Conservation (phyloP, 106 monocot species). For the Hemerocallis citrina region DNA sequence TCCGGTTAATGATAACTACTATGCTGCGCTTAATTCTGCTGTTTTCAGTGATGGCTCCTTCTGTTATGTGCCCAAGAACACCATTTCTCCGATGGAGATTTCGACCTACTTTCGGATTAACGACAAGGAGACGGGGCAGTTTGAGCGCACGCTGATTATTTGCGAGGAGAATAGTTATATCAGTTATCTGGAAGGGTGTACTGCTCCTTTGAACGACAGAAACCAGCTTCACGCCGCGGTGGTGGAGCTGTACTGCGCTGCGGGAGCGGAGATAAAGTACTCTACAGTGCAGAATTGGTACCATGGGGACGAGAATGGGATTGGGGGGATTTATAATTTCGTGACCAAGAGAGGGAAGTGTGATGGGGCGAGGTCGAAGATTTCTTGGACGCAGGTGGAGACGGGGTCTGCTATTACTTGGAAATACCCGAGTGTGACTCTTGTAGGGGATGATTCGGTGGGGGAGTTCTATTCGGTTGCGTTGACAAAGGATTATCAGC, state of each 20-base stretch:
- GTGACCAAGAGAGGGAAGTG: conserved; percentile 92
- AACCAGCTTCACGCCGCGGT: conserved; percentile 97
- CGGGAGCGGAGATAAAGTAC: conserved; percentile 89
- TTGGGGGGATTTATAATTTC: conserved; percentile 90
- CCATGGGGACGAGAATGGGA: conserved; percentile 75
- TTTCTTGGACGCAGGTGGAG: conserved; percentile 98
- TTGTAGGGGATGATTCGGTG: conserved; percentile 63
- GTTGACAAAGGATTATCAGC: conserved; percentile 85
- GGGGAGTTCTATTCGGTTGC: conserved; percentile 98
- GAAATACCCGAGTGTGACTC: conserved; percentile 95
- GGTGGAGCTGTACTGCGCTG: conserved; percentile 78
- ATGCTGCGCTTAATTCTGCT: conserved; percentile 85
- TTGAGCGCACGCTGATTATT: conserved; percentile 84
- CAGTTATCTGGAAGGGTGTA: conserved; percentile 93
- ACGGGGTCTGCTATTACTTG: conserved; percentile 96
- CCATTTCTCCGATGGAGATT: conserved; percentile 89
- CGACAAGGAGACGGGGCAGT: conserved; percentile 82
- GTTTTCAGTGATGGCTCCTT: conserved; percentile 94
- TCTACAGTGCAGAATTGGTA: conserved; percentile 99
- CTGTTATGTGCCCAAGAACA: conserved; percentile 90
- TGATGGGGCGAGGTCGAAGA: conserved; percentile 64
- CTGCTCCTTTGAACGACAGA: conserved; percentile 73
- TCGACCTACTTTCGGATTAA: conserved; percentile 93
- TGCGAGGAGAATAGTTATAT: conserved; percentile 82
- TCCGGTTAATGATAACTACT: conserved; percentile 77